Evolutionary conservation across 345 rosid genomes (phyloP).

Genomic region (Carallia brachiata): DNA sequence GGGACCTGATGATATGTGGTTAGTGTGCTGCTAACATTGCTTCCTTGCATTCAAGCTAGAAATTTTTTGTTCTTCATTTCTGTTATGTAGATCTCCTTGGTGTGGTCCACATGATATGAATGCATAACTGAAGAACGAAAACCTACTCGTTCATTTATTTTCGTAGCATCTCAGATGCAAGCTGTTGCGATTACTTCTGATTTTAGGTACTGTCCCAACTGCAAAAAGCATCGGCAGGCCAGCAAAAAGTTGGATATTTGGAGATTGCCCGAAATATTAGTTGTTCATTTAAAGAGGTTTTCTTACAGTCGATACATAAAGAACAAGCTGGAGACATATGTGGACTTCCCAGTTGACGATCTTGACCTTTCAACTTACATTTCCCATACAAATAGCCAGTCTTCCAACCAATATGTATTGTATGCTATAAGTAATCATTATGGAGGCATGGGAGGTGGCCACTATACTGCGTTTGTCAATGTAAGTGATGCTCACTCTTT

Average conservation of each 20-base stretch:
- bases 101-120: neutral
- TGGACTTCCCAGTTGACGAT: slow-evolving; percentile 28
- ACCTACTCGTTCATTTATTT: neutral
- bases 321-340: slow-evolving; percentile 31
- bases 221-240: slow-evolving; percentile 27
- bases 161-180: neutral
- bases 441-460: slow-evolving; percentile 33
- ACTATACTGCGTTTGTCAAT: slow-evolving; percentile 25
- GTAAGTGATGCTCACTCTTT: slow-evolving; percentile 11
- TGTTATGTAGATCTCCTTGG: too few species aligned
- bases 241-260: slow-evolving; percentile 30
- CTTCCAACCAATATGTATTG: slow-evolving; percentile 10
- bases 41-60: neutral
- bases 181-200: slow-evolving; percentile 9
- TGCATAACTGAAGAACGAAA: neutral
- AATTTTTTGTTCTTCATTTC: too few species aligned
- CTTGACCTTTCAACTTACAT: slow-evolving; percentile 24
- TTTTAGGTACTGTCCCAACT: slow-evolving; percentile 28
- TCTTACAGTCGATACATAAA: slow-evolving; percentile 15
- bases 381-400: slow-evolving; percentile 3
- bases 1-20: slow-evolving; percentile 38
- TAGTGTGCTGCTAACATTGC: slow-evolving; percentile 8
- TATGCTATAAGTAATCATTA: slow-evolving; percentile 29
- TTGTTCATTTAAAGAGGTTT: slow-evolving; percentile 34
- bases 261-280: slow-evolving; percentile 33